Evolutionary conservation across 2,329 filamentous ascomycete species (phyloP).

Genomic region (Fusarium nygamai): DNA sequence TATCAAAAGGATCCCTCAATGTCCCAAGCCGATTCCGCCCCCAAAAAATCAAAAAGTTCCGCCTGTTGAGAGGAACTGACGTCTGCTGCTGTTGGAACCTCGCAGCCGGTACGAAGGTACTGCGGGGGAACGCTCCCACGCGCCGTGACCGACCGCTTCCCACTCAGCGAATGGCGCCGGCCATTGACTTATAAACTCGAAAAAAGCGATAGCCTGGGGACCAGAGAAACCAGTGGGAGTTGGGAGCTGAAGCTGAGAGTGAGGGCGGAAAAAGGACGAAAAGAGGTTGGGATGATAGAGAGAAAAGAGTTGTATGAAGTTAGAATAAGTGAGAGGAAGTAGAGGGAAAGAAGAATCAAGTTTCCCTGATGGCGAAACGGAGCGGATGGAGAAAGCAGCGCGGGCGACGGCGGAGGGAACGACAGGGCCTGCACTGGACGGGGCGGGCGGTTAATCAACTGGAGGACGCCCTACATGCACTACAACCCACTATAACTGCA

Average conservation of each 20-base stretch:
- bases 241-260: constrained; percentile 5
- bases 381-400: constrained; percentile 27
- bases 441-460: constrained; percentile 14
- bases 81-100: constrained; percentile 39
- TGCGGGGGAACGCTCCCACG: constrained; percentile 69
- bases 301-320: constrained; percentile 12
- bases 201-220: constrained; percentile 28
- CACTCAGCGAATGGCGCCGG: constrained; percentile 65
- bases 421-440: constrained; percentile 11
- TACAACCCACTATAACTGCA: not conserved
- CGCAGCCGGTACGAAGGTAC: constrained; percentile 55
- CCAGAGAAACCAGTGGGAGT: constrained; percentile 17
- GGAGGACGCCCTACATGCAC: not conserved
- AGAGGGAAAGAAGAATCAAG: constrained; percentile 33
- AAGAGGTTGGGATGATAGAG: constrained; percentile 10
- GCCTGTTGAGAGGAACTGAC: constrained; percentile 10
- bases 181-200: constrained; percentile 59
- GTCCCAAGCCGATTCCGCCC: constrained; percentile 15
- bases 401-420: constrained; percentile 22
- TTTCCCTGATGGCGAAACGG: constrained; percentile 38
- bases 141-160: constrained; percentile 65
- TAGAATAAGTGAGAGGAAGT: constrained; percentile 26
- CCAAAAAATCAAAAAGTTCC: constrained; percentile 18
- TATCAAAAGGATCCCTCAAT: constrained; percentile 10
- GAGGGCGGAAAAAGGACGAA: constrained; percentile 7